Percentiles rank a stretch among this genome's conserved stretches.
Conservation (phyloP, 2,329 filamentous ascomycete species). For the Xylariales sp. region DNA sequence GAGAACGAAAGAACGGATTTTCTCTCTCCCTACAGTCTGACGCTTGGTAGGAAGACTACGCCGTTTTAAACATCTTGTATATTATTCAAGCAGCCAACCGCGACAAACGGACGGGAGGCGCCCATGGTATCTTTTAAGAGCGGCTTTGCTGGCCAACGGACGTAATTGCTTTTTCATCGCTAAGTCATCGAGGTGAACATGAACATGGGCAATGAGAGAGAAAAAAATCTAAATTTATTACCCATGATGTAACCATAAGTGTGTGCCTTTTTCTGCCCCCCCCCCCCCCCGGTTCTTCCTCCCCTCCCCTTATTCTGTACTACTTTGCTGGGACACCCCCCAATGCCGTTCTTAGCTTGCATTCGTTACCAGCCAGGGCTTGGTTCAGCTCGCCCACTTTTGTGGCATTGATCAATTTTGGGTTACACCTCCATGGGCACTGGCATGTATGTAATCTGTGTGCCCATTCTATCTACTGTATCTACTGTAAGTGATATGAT, state of each 20-base stretch:
- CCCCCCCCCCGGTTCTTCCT: too few relatives aligned
- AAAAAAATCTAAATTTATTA: conserved; percentile 27
- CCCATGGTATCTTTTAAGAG: conserved; percentile 11
- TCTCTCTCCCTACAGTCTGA: conserved; percentile 23
- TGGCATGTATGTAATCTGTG: conserved; percentile 12
- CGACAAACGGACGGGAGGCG: conserved; percentile 6
- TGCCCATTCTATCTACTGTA: too few relatives aligned
- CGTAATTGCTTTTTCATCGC: conserved; percentile 25
- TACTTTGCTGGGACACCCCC: neutral
- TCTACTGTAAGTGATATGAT: neutral
- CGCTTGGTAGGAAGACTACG: conserved; percentile 33
- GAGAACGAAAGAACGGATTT: conserved; percentile 27
- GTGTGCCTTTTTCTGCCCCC: too few relatives aligned
- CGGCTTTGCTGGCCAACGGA: neutral
- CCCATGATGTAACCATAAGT: conserved; percentile 15
- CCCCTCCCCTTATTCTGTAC: conserved; percentile 15
- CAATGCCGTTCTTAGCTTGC: neutral
- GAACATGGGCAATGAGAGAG: conserved; percentile 12
- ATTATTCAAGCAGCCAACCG: conserved; percentile 37
- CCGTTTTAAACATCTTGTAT: conserved; percentile 38
- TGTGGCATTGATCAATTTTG: conserved; percentile 9
- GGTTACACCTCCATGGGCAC: conserved; percentile 24
- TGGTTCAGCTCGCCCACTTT: conserved; percentile 25
- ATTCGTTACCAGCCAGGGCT: conserved; percentile 11
- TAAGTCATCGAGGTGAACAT: conserved; percentile 8